Conservation (phyloP, 192 early-diverging fungal species). For the Gonapodya sp. region DNA sequence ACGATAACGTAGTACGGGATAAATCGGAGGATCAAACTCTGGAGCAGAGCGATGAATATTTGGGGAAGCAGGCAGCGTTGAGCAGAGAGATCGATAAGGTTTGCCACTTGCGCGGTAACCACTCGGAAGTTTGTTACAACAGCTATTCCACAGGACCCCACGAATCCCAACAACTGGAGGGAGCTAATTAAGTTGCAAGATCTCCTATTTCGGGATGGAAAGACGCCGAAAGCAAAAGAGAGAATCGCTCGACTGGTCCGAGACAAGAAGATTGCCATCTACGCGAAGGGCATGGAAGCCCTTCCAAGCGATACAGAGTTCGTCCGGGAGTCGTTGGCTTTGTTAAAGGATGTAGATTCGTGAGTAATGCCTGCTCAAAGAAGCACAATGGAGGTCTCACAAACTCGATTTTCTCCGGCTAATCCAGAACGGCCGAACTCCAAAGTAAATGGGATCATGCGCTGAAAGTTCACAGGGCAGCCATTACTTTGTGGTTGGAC, state of each 20-base stretch:
- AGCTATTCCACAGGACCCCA: neutral
- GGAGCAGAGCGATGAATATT: neutral
- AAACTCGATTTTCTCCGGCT: neutral
- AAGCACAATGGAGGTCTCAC: neutral
- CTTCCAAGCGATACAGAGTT: neutral
- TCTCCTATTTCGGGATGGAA: neutral
- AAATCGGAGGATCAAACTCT: neutral
- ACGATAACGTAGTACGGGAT: neutral
- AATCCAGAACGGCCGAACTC: neutral
- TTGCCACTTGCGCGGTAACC: neutral
- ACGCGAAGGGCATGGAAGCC: neutral
- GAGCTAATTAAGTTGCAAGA: neutral
- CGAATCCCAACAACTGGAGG: neutral
- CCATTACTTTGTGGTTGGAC: neutral
- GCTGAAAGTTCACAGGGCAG: neutral
- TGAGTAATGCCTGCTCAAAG: neutral
- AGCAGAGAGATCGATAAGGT: neutral
- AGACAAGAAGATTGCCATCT: conserved; percentile 7
- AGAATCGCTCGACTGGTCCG: neutral
- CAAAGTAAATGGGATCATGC: conserved; percentile 1
- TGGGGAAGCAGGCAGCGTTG: neutral
- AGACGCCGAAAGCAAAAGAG: neutral
- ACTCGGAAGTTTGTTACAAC: neutral
- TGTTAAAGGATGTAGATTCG: neutral
- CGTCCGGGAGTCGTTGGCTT: neutral